These are phyloP conservation scores for Thalassiosira livingstoniorum DNA, from an alignment of 352 stramenopile genomes.

Conservation along the genomic window DNA sequence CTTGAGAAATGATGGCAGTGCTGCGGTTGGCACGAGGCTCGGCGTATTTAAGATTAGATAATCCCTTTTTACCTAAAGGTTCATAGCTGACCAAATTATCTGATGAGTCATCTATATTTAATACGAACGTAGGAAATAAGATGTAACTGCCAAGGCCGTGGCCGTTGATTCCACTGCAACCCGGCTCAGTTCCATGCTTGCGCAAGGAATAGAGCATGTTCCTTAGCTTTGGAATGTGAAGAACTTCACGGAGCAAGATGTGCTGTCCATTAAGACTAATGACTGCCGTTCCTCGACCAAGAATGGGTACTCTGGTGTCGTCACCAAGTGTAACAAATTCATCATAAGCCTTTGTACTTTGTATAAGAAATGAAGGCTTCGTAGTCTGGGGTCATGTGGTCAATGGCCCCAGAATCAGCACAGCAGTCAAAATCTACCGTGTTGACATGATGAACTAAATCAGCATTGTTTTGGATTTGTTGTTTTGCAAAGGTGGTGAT, in stretches of 20 bases:
- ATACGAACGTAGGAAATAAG: constrained; percentile 23
- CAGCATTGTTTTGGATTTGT: too few species aligned
- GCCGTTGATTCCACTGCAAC: constrained; percentile 4
- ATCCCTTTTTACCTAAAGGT: background rate
- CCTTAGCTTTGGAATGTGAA: constrained; percentile 19
- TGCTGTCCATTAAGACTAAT: constrained; percentile 29
- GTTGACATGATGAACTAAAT: too few species aligned
- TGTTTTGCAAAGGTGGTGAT: too few species aligned
- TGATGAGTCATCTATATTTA: constrained; percentile 3
- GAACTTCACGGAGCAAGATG: constrained; percentile 15
- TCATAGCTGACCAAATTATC: constrained; percentile 20
- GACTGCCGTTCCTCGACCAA: constrained; percentile 10
- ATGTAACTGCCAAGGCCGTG: constrained; percentile 12
- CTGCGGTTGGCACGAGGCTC: background rate
- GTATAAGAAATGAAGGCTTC: too few species aligned
- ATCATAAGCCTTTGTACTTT: too few species aligned
- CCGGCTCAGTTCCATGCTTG: constrained; percentile 1
- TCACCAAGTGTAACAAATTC: background rate
- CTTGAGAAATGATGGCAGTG: background rate
- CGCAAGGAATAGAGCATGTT: constrained; percentile 19
- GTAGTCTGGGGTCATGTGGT: too few species aligned
- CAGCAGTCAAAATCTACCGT: too few species aligned
- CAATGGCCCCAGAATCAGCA: too few species aligned
- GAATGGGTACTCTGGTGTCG: background rate
- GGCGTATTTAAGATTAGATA: background rate